Percentiles rank a stretch among this genome's conserved stretches.
phyloP scores from a whole-genome alignment of 371 early-diverging fungal species.

The Mucor mucedo region DNA sequence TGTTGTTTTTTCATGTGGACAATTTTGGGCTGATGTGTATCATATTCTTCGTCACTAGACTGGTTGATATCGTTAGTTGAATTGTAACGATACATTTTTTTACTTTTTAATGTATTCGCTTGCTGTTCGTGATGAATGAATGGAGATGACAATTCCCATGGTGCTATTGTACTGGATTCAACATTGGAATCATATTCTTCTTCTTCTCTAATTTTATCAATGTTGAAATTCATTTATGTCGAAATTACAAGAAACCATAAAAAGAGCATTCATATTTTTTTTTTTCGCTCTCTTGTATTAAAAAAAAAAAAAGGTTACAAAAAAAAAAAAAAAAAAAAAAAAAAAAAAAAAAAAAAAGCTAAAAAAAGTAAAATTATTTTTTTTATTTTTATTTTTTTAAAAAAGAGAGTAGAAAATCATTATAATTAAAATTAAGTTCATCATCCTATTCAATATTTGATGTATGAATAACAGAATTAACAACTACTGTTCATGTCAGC shows the following conservation, averaged over 20 bases:
- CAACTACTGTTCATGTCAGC: too few relatives aligned
- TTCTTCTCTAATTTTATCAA: slow-evolving; percentile 1
- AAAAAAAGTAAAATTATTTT: too few relatives aligned
- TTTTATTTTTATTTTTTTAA: too few relatives aligned
- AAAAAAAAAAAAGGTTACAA: slow-evolving; percentile 1
- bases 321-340: slow-evolving; percentile 5
- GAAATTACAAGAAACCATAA: neutral
- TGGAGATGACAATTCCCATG: neutral
- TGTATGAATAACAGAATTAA: too few relatives aligned
- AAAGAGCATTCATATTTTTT: neutral
- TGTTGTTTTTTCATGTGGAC: neutral
- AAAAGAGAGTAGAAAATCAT: too few relatives aligned
- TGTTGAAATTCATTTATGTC: slow-evolving; percentile 4
- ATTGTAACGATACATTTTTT: neutral
- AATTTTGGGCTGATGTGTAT: slow-evolving; percentile 5
- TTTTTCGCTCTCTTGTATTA: neutral
- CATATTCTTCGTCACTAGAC: neutral
- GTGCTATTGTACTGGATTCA: neutral
- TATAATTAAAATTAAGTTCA: too few relatives aligned
- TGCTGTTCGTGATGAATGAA: neutral
- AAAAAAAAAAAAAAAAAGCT: neutral
- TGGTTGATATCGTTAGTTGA: neutral
- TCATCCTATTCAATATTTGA: too few relatives aligned
- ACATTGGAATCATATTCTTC: neutral
- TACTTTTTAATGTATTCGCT: neutral